Conservation (phyloP, 306 rosid species). For the Rosa chinensis region DNA sequence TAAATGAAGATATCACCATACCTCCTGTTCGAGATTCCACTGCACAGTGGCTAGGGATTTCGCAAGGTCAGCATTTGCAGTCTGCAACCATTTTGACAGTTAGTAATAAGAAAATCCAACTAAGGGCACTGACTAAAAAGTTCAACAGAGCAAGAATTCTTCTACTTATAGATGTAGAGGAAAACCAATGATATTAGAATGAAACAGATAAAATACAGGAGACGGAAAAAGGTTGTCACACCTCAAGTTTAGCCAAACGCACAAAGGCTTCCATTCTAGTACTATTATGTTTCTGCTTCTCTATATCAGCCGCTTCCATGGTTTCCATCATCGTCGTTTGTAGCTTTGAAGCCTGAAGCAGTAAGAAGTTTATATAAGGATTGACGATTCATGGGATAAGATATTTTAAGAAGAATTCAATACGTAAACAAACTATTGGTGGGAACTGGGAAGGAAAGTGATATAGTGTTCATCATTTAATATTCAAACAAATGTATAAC, state of each 20-base stretch:
- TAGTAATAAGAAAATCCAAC: conserved; percentile 33
- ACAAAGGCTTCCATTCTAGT: conserved; percentile 89
- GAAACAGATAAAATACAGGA: conserved; percentile 1
- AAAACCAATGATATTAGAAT: neutral
- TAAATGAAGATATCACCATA: conserved; percentile 44
- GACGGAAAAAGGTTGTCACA: conserved; percentile 29
- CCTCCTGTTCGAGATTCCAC: conserved; percentile 92
- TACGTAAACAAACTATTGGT: neutral
- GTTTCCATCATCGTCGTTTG: conserved; percentile 91
- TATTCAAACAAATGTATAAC: neutral
- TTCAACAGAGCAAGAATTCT: neutral
- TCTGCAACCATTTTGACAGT: conserved; percentile 64
- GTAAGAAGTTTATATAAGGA: conserved; percentile 22
- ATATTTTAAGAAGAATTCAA: neutral
- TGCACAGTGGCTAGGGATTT: conserved; percentile 80
- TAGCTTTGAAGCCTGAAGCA: conserved; percentile 79
- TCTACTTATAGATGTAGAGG: conserved; percentile 15
- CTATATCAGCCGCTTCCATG: conserved; percentile 93
- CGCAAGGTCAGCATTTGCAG: conserved; percentile 90
- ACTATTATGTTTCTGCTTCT: conserved; percentile 89
- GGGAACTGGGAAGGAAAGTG: no score
- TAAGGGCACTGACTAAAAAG: conserved; percentile 26
- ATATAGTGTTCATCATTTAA: neutral
- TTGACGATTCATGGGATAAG: neutral
- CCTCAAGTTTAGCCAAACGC: conserved; percentile 85